Base-by-base conservation (phyloP, 441 rosid species). In the Kokia cookei region DNA sequence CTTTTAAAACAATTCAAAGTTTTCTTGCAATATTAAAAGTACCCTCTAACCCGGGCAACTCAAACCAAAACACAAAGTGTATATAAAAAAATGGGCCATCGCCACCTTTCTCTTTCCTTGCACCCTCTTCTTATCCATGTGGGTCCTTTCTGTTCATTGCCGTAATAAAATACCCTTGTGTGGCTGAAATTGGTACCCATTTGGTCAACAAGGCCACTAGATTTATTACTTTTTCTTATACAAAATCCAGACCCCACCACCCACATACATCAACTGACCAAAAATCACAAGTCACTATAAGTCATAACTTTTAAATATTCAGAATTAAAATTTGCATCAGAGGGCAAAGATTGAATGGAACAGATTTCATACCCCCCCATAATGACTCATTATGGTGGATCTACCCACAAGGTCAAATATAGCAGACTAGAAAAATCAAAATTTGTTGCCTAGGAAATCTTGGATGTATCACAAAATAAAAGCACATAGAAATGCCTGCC, bases 1-100 rank as follows among this genome's bases (percentile, higher is more conserved):
- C 82, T 77, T 83, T 76, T 69, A 60, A 82, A 76, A 29, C 78
- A 77, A 78, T 77, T 76, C 71, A 63, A 81, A 67, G 50, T 53
- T 67, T 47, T 59, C 14, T 51, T 51, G 17, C 26, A 59, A 59
- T 59, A 51, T 37, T 69, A 26, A 51, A 75, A 75, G 73, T 68
- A 48, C 35, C 75, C 82, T 72, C 71, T 61, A 12, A 59, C 72
- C 43, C 14, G 3, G 75, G 75, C 65, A 75, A 72, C 57, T 66
- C 67, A 54, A 65, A 66, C 6, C 5, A 8, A 11, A 24, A 47
- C 37, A 32, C 6, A 4, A 47, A 2, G 2, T 24, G 22, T 2
- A 22, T 19, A 22, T 6, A 22, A 55, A 54, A 59, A 59, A 14
- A 12, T 26, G 37, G 63, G 59, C 78, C 7, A 11, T 24, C 42